Evolutionary conservation across 352 stramenopile genomes (phyloP).

Genomic region (Globisporangium spinosum): DNA sequence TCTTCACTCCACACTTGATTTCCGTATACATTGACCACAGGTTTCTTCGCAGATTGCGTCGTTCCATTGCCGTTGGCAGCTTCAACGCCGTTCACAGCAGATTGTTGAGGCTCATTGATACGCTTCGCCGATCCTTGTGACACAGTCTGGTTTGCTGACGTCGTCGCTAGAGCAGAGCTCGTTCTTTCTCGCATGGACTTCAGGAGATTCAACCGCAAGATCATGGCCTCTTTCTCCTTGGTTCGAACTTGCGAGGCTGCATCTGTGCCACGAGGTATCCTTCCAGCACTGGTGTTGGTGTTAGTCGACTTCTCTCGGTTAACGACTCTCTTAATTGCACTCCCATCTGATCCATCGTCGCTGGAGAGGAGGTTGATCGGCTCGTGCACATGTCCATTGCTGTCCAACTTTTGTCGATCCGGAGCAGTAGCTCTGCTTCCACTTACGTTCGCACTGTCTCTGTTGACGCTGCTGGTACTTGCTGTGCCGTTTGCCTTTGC

Average conservation of each 20-base stretch:
- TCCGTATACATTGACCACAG: background rate
- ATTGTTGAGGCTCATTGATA: background rate
- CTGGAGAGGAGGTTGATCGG: slow-evolving; percentile 32
- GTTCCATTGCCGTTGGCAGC: background rate
- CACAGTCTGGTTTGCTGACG: background rate
- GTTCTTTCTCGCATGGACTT: slow-evolving; percentile 3
- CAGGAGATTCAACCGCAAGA: slow-evolving; percentile 1
- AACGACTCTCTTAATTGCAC: background rate
- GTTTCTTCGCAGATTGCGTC: background rate
- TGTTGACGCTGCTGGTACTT: background rate
- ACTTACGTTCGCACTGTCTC: background rate
- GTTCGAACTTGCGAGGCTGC: background rate
- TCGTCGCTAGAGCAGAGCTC: background rate
- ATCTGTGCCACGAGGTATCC: background rate
- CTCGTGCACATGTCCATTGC: slow-evolving; percentile 5
- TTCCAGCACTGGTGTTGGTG: background rate
- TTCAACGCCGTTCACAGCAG: background rate
- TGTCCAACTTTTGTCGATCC: background rate
- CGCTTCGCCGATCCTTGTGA: background rate
- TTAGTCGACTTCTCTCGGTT: background rate
- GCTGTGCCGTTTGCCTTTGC: background rate
- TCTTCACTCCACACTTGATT: slow-evolving; percentile 6
- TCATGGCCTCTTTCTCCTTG: background rate
- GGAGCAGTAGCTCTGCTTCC: background rate
- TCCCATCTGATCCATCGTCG: slow-evolving; percentile 18